Percentiles rank a stretch among this genome's conserved stretches.
These are phyloP conservation scores for Ceriops tagal DNA, from an alignment of 345 rosid species.

Conservation along the genomic window DNA sequence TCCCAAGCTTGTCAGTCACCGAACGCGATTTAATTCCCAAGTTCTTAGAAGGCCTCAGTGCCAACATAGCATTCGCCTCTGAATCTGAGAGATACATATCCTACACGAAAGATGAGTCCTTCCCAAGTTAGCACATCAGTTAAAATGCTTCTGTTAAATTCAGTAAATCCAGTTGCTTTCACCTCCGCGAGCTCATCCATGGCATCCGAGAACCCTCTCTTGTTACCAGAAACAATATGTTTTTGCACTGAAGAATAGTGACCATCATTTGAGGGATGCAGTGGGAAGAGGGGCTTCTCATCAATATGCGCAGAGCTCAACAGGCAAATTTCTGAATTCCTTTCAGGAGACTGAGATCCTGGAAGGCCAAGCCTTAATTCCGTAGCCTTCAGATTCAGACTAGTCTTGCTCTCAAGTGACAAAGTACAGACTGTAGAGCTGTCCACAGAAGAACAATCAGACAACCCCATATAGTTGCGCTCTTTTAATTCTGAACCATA, in stretches of 20 bases:
- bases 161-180: conserved; percentile 11
- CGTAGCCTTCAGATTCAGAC: conserved; percentile 30
- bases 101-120: conserved; percentile 29
- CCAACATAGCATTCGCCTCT: conserved; percentile 22
- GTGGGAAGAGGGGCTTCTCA: conserved; percentile 33
- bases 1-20: conserved; percentile 39
- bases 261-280: conserved; percentile 26
- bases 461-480: conserved; percentile 36
- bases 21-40: conserved; percentile 46
- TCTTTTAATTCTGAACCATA: conserved; percentile 20
- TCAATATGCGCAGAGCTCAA: conserved; percentile 18
- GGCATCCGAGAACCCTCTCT: conserved; percentile 51
- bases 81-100: conserved; percentile 39
- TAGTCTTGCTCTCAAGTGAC: conserved; percentile 15
- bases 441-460: conserved; percentile 33
- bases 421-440: conserved; percentile 16
- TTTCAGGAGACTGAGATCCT: conserved; percentile 32
- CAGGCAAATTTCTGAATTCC: conserved; percentile 20
- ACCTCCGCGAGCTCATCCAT: conserved; percentile 58
- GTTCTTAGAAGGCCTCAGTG: conserved; percentile 34
- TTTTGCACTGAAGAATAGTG: conserved; percentile 21
- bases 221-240: conserved; percentile 28
- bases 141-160: conserved; percentile 2
- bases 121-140: conserved; percentile 15
- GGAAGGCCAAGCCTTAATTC: conserved; percentile 36